Evolutionary conservation across 441 rosid species (phyloP).

Genomic region (Omphalea diandra): DNA sequence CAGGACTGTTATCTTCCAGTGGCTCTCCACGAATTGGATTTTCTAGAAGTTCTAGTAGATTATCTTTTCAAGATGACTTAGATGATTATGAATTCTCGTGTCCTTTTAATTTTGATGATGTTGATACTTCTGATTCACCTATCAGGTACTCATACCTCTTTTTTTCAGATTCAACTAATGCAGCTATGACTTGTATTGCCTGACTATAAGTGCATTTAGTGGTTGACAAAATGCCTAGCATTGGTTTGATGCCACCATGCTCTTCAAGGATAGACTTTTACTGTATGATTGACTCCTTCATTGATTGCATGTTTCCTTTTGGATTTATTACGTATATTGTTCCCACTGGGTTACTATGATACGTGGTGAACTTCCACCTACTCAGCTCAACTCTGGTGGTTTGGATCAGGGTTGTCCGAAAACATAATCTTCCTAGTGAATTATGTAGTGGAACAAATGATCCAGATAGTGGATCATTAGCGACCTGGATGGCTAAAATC

Average conservation of each 20-base stretch:
- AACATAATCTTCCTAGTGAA: no score
- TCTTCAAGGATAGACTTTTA: background rate
- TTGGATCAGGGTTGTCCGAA: no score
- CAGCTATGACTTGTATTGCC: constrained; percentile 1
- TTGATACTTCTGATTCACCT: constrained; percentile 55
- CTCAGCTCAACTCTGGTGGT: background rate
- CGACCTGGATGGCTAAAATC: no score
- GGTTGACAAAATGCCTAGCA: background rate
- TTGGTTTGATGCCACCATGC: background rate
- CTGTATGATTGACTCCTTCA: constrained; percentile 10
- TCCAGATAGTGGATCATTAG: no score
- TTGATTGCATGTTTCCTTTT: constrained; percentile 5
- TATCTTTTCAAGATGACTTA: constrained; percentile 74
- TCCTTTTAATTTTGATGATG: constrained; percentile 86
- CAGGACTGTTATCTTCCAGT: constrained; percentile 79
- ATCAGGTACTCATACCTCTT: constrained; percentile 43
- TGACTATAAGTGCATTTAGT: constrained; percentile 9
- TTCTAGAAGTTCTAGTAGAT: constrained; percentile 82
- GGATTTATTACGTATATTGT: background rate
- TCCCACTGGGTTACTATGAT: background rate
- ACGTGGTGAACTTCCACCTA: background rate
- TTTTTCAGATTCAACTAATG: background rate
- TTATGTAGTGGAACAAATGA: no score
- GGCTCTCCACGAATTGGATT: constrained; percentile 75
- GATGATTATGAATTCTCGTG: constrained; percentile 85